phyloP scores from a whole-genome alignment of 257 asterid genomes.

The Jacaranda mimosifolia region DNA sequence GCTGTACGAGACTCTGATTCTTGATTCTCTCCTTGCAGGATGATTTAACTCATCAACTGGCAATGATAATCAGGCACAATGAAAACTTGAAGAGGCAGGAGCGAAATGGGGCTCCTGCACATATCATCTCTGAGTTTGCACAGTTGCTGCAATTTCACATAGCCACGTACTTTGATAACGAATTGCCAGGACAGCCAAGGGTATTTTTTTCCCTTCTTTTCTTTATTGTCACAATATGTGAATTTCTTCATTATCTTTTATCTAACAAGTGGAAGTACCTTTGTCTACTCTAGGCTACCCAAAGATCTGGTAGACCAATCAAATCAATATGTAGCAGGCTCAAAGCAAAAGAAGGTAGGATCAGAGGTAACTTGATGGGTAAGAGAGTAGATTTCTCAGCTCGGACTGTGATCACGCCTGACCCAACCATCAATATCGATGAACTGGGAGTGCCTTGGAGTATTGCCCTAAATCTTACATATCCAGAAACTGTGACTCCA shows the following conservation, averaged over 20 bases:
- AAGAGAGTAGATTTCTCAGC: slow-evolving; percentile 99
- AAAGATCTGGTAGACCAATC: slow-evolving; percentile 97
- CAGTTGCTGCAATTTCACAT: slow-evolving; percentile 96
- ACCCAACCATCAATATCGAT: slow-evolving; percentile 97
- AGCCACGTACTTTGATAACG: slow-evolving; percentile 98
- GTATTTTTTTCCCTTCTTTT: slow-evolving; percentile 48
- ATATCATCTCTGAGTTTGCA: slow-evolving; percentile 96
- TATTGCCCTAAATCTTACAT: slow-evolving; percentile 96
- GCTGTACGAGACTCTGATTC: slow-evolving; percentile 35
- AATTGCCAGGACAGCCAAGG: slow-evolving; percentile 98
- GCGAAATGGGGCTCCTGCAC: slow-evolving; percentile 98
- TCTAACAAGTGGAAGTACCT: slow-evolving; percentile 27
- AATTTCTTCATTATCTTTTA: slow-evolving; percentile 24
- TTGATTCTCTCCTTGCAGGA: slow-evolving; percentile 66
- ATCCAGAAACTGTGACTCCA: slow-evolving; percentile 99
- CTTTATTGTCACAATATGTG: neutral
- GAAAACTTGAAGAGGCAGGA: slow-evolving; percentile 97
- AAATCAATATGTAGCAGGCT: slow-evolving; percentile 98
- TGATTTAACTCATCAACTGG: slow-evolving; percentile 98
- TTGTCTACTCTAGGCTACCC: slow-evolving; percentile 79
- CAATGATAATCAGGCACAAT: slow-evolving; percentile 96
- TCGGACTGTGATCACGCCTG: slow-evolving; percentile 98
- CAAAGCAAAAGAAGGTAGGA: slow-evolving; percentile 98
- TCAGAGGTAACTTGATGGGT: slow-evolving; percentile 99
- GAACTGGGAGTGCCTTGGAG: slow-evolving; percentile 99